Conservation (phyloP, 441 rosid genomes). For the Erysimum pusillum region DNA sequence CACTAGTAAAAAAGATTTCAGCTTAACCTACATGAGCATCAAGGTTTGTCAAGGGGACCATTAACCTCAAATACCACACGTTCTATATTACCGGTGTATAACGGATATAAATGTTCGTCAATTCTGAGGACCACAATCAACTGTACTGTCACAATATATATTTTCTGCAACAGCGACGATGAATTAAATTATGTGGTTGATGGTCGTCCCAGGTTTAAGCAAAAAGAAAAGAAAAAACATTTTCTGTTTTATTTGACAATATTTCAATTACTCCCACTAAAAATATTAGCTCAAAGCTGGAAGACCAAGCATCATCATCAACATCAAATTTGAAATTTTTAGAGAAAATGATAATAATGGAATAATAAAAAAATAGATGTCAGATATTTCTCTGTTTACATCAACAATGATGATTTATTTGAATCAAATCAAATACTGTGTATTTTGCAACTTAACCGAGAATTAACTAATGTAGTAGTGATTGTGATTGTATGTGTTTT, state of each 20-base stretch:
- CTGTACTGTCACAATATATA: no score
- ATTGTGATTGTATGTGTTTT: not conserved
- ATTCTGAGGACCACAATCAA: no score
- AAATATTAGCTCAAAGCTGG: not conserved
- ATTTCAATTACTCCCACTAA: not conserved
- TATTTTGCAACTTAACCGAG: no score
- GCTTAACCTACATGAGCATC: no score
- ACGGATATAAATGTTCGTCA: no score
- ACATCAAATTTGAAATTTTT: not conserved
- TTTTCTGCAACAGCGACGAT: no score
- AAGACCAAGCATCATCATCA: not conserved
- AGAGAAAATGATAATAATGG: not conserved
- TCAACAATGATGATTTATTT: not conserved
- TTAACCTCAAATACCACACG: no score
- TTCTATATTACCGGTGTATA: no score
- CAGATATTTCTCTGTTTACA: not conserved
- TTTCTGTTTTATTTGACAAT: conserved; percentile 2
- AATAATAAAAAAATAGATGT: not conserved
- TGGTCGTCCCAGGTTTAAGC: not conserved
- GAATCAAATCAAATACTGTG: not conserved
- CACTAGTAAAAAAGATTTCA: no score
- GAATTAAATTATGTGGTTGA: not conserved
- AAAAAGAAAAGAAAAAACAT: not conserved
- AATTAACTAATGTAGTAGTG: not conserved
- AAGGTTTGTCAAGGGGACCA: no score